A percentile compares a stretch with the other conserved stretches of the same genome.
These are phyloP conservation scores for Centaurea solstitialis DNA, from an alignment of 129 eudicot species.

Conservation along the genomic window DNA sequence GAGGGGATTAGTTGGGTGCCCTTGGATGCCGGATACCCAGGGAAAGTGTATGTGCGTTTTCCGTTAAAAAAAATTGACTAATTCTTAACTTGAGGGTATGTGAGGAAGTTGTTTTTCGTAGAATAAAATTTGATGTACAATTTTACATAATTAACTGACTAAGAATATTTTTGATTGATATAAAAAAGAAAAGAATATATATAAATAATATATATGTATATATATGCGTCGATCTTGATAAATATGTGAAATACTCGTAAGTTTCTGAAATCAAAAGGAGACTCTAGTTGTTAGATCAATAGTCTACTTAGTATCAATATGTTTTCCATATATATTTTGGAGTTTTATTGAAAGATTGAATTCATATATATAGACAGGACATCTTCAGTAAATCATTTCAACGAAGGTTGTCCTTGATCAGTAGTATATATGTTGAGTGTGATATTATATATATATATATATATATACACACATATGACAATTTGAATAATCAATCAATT, in stretches of 20 bases:
- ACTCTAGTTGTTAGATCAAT: not conserved
- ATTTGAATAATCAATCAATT: conserved; percentile 19
- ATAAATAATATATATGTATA: no score
- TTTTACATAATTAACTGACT: no score
- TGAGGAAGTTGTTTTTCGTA: not conserved
- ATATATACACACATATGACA: conserved; percentile 16
- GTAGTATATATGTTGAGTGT: conserved; percentile 15
- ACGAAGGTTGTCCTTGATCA: conserved; percentile 30
- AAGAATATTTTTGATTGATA: no score
- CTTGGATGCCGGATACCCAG: no score
- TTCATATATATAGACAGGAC: conserved; percentile 16
- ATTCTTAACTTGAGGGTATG: conserved; percentile 1
- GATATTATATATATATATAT: not conserved
- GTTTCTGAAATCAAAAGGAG: conserved; percentile 10
- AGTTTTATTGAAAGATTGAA: conserved; percentile 5
- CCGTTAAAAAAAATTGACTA: not conserved
- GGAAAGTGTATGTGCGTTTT: no score
- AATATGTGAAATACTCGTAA: not conserved
- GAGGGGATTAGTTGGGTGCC: no score
- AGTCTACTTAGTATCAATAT: not conserved
- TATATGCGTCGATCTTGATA: no score
- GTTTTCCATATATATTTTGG: not conserved
- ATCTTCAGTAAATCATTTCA: conserved; percentile 21
- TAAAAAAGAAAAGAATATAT: no score
- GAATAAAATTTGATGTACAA: no score